Evolutionary conservation across 1,284 basidiomycete genomes (phyloP).

Genomic region (Sporisorium sorghi): DNA sequence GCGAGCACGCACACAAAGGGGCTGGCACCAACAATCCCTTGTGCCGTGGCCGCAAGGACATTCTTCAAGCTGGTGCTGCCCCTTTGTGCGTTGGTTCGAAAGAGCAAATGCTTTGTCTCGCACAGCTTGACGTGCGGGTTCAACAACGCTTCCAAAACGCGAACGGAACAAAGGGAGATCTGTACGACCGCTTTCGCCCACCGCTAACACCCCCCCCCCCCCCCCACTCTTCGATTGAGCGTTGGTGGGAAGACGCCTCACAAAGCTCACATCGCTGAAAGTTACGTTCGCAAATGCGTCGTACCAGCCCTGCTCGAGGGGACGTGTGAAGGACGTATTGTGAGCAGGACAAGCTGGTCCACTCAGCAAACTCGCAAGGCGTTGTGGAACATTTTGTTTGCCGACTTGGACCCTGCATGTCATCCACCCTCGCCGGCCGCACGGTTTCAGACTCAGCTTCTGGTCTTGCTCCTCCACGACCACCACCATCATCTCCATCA

Average conservation of each 20-base stretch:
- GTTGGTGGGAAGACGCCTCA: too few relatives aligned
- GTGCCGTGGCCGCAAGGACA: background rate
- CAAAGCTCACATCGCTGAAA: too few relatives aligned
- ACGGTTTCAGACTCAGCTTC: constrained; percentile 9
- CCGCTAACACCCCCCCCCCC: background rate
- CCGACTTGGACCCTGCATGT: constrained; percentile 22
- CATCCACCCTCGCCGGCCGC: background rate
- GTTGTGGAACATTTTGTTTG: too few relatives aligned
- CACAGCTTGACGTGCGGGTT: constrained; percentile 4
- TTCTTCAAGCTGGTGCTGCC: background rate
- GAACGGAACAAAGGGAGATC: background rate
- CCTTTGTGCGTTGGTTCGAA: constrained; percentile 7
- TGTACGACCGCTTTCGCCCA: background rate
- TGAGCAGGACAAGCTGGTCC: too few relatives aligned
- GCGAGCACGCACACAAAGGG: background rate
- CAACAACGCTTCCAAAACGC: background rate
- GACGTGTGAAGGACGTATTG: too few relatives aligned
- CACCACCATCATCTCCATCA: constrained; percentile 7
- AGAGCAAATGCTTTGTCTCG: constrained; percentile 11
- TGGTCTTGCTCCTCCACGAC: background rate
- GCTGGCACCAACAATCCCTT: background rate
- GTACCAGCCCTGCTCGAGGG: too few relatives aligned
- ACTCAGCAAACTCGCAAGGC: too few relatives aligned
- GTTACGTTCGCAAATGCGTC: too few relatives aligned
- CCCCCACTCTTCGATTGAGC: background rate